Evolutionary conservation across 768 basidiomycete genomes (phyloP).

Genomic region (Tephrocybe sp.): DNA sequence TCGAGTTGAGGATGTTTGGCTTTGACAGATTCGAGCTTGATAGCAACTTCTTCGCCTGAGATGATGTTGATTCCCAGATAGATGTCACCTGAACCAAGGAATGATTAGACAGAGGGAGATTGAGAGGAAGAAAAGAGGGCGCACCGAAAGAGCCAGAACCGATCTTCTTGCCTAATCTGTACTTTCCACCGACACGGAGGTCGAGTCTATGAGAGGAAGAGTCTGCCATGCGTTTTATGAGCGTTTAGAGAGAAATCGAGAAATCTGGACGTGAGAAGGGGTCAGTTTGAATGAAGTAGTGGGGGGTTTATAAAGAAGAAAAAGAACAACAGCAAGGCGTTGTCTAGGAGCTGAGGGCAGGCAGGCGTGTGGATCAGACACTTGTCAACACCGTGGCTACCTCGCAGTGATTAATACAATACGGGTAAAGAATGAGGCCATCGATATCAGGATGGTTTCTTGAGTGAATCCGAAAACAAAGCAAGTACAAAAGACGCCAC

Average conservation of each 20-base stretch:
- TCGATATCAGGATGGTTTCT: constrained; percentile 7
- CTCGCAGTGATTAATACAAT: constrained; percentile 27
- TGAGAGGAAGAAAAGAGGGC: constrained; percentile 25
- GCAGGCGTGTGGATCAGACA: constrained; percentile 40
- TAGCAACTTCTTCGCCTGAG: constrained; percentile 98
- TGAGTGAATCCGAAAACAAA: not conserved
- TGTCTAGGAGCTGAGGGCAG: constrained; percentile 33
- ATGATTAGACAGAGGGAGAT: constrained; percentile 7
- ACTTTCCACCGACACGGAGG: constrained; percentile 90
- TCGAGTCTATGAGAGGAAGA: constrained; percentile 69
- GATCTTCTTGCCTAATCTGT: constrained; percentile 98
- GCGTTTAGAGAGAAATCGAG: constrained; percentile 16
- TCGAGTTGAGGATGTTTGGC: constrained; percentile 99
- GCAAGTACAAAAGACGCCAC: constrained; percentile 15
- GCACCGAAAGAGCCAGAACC: constrained; percentile 96
- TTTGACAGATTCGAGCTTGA: constrained; percentile 99
- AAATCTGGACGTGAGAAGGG: constrained; percentile 17
- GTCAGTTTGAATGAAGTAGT: constrained; percentile 18
- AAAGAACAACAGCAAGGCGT: constrained; percentile 25
- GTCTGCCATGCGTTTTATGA: constrained; percentile 63
- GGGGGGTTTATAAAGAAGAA: constrained; percentile 16
- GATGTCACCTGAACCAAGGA: constrained; percentile 76
- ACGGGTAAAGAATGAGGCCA: constrained; percentile 4
- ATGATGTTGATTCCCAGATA: constrained; percentile 99
- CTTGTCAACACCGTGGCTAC: constrained; percentile 34